A percentile compares a stretch with the other conserved stretches of the same genome.
Conservation (phyloP, 1,139 yeast species). For the Suhomyces yuchorum region DNA sequence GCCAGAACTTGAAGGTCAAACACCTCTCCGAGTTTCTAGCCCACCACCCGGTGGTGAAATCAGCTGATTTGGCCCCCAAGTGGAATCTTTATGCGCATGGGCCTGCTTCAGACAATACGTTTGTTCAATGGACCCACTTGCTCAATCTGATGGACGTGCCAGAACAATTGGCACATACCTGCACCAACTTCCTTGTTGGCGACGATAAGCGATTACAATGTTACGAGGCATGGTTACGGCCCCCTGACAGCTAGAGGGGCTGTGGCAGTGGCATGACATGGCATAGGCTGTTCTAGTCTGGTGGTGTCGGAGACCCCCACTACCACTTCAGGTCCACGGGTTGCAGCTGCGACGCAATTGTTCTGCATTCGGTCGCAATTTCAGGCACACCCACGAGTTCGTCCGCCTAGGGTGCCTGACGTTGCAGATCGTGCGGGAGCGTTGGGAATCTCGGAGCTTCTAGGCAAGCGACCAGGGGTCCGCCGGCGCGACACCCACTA, state of each 20-base stretch:
- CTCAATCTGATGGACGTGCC: conserved; percentile 27
- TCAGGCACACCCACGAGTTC: background rate
- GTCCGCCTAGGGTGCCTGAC: background rate
- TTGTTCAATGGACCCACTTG: conserved; percentile 36
- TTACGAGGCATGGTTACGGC: conserved; percentile 5
- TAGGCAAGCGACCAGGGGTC: background rate
- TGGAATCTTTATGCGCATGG: background rate
- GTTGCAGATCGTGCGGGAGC: background rate
- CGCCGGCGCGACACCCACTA: background rate
- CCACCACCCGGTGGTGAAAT: background rate
- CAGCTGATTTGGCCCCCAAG: background rate
- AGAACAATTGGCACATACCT: conserved; percentile 27
- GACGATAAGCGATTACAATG: conserved; percentile 37
- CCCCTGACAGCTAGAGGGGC: background rate
- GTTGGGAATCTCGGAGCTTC: background rate
- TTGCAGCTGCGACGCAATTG: background rate
- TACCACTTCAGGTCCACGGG: background rate
- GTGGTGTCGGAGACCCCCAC: too few species aligned
- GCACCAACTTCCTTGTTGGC: conserved; percentile 44
- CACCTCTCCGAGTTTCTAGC: conserved; percentile 14
- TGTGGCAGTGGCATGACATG: background rate
- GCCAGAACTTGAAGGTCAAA: conserved; percentile 33
- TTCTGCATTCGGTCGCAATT: background rate
- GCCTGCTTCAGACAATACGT: conserved; percentile 12
- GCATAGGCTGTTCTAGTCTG: too few species aligned